phyloP scores from a whole-genome alignment of 208 protist genomes.

The Trypanosoma mega region DNA sequence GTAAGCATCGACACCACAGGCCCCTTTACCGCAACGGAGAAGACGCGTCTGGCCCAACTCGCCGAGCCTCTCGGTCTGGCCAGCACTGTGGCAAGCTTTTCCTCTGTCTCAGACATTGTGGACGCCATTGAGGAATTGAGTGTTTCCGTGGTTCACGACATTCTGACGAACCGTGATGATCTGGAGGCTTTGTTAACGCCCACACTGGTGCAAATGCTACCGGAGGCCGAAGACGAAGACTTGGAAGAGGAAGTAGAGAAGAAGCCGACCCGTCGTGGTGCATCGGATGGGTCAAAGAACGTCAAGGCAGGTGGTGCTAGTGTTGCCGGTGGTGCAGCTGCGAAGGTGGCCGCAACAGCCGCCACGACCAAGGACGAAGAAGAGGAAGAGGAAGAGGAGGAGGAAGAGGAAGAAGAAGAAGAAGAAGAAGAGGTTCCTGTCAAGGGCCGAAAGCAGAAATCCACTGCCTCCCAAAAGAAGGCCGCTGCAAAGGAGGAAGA shows the following conservation, averaged over 20 bases:
- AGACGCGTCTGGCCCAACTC: constrained; percentile 47
- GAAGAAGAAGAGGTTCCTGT: neutral
- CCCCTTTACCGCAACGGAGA: constrained; percentile 59
- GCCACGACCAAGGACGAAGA: constrained; percentile 14
- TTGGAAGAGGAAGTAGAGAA: constrained; percentile 20
- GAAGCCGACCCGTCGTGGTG: constrained; percentile 1
- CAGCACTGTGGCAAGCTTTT: constrained; percentile 45
- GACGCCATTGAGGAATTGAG: constrained; percentile 53
- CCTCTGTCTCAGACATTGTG: constrained; percentile 71
- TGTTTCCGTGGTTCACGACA: constrained; percentile 73
- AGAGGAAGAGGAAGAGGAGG: constrained; percentile 25
- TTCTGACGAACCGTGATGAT: constrained; percentile 75
- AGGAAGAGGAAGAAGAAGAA: constrained; percentile 29
- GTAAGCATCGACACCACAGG: constrained; percentile 65
- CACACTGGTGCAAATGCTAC: constrained; percentile 79
- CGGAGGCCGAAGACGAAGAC: constrained; percentile 45
- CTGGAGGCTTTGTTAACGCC: constrained; percentile 79
- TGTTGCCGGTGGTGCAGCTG: constrained; percentile 8
- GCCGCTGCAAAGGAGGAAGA: constrained; percentile 18
- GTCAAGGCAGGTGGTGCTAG: neutral
- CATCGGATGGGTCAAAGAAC: neutral
- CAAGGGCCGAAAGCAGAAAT: constrained; percentile 2
- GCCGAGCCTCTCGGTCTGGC: constrained; percentile 66
- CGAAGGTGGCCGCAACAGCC: constrained; percentile 7
- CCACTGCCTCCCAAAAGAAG: constrained; percentile 8